Percentiles rank a stretch among this genome's conserved stretches.
These are phyloP conservation scores for Penicillium waksmanii DNA, from an alignment of 495 filamentous ascomycete species.

Conservation along the genomic window DNA sequence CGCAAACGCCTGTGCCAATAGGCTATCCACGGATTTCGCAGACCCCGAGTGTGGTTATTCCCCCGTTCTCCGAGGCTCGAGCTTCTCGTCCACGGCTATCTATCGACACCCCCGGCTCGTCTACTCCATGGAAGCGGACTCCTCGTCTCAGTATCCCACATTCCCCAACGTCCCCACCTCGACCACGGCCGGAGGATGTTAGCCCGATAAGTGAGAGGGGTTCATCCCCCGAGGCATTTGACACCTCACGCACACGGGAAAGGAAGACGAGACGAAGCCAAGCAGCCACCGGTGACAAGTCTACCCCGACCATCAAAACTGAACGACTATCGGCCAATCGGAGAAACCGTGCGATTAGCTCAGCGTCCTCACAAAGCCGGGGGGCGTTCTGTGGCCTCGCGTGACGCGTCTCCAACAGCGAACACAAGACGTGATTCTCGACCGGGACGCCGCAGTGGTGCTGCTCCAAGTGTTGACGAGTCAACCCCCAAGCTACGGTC, in stretches of 20 bases:
- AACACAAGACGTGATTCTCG: constrained; percentile 47
- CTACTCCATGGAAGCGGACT: constrained; percentile 54
- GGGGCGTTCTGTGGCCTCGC: constrained; percentile 61
- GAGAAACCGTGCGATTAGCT: constrained; percentile 53
- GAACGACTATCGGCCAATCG: constrained; percentile 38
- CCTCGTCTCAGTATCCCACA: constrained; percentile 42
- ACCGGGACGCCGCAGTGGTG: constrained; percentile 54
- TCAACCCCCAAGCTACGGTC: constrained; percentile 34
- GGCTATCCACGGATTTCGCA: constrained; percentile 28
- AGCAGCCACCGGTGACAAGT: constrained; percentile 25
- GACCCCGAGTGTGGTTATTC: constrained; percentile 35
- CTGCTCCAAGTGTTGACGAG: constrained; percentile 32
- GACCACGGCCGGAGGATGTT: constrained; percentile 52
- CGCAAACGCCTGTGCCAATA: constrained; percentile 32
- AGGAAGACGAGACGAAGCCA: constrained; percentile 27
- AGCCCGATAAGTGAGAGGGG: constrained; percentile 58
- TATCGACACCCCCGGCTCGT: constrained; percentile 49
- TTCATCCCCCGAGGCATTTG: constrained; percentile 44
- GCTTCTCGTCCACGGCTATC: constrained; percentile 42
- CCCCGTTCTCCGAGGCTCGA: constrained; percentile 31
- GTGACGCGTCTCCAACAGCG: constrained; percentile 45
- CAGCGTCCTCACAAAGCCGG: constrained; percentile 58
- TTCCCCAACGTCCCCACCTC: constrained; percentile 49
- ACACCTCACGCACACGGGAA: constrained; percentile 38
- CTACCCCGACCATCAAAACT: constrained; percentile 34